Evolutionary conservation across 805 yeast genomes (phyloP).

Genomic region (Wickerhamomyces pijperi): DNA sequence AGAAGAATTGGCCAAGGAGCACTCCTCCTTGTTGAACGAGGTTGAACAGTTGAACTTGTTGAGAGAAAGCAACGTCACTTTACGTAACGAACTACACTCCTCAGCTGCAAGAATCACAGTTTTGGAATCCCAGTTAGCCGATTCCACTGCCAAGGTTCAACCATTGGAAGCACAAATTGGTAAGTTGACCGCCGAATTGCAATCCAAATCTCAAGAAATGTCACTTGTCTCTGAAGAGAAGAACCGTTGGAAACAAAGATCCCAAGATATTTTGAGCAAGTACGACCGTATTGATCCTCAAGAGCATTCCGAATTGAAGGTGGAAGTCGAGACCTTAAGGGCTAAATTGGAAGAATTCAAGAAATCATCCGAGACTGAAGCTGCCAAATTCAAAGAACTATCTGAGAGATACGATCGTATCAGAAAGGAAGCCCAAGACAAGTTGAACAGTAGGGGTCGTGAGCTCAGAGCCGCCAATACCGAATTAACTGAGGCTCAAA

Average conservation of each 20-base stretch:
- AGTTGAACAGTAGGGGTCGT: conserved; percentile 14
- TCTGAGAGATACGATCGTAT: conserved; percentile 11
- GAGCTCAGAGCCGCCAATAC: conserved; percentile 10
- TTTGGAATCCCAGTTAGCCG: conserved; percentile 29
- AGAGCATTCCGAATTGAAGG: conserved; percentile 27
- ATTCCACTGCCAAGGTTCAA: conserved; percentile 23
- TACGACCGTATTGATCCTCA: conserved; percentile 37
- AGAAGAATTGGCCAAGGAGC: conserved; percentile 22
- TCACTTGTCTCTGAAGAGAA: conserved; percentile 38
- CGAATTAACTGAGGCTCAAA: conserved; percentile 10
- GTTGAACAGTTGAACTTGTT: conserved; percentile 51
- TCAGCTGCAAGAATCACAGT: conserved; percentile 21
- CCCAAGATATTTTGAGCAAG: conserved; percentile 34
- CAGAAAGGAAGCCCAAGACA: conserved; percentile 19
- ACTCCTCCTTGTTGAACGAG: conserved; percentile 36
- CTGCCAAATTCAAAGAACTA: conserved; percentile 12
- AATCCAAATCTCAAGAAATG: conserved; percentile 39
- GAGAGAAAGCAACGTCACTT: conserved; percentile 56
- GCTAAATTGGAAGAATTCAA: conserved; percentile 15
- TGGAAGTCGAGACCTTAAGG: conserved; percentile 17
- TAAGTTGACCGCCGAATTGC: conserved; percentile 28
- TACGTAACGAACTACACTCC: conserved; percentile 39
- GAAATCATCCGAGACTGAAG: conserved; percentile 10
- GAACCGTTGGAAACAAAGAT: conserved; percentile 45
- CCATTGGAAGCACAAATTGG: conserved; percentile 33